These are phyloP conservation scores for Xylaria sp. DNA, from an alignment of 2,329 filamentous ascomycete genomes.

Conservation along the genomic window DNA sequence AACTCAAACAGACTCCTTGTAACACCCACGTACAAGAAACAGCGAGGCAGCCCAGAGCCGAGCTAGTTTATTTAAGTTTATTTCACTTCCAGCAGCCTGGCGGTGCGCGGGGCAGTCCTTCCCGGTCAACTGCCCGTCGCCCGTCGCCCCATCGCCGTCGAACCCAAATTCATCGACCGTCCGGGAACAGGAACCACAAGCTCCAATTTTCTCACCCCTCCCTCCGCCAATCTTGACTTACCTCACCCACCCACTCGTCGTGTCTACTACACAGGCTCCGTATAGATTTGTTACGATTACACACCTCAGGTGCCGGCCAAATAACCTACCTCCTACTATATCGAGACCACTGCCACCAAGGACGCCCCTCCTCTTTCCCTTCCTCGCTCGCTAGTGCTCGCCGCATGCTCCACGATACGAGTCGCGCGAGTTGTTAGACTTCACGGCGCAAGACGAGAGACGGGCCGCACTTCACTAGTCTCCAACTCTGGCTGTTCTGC, in stretches of 20 bases:
- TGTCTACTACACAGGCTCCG: not conserved
- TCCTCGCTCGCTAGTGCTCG: not conserved
- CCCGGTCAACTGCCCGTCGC: too few species aligned
- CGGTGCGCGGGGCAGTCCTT: too few species aligned
- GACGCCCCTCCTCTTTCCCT: not conserved
- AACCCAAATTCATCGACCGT: not conserved
- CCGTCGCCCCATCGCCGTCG: not conserved
- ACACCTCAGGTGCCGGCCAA: too few species aligned
- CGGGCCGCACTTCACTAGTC: conserved; percentile 1
- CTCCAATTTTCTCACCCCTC: conserved; percentile 31
- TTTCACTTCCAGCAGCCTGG: too few species aligned
- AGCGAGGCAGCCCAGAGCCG: too few species aligned
- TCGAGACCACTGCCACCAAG: not conserved
- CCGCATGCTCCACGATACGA: conserved; percentile 2
- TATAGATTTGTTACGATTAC: not conserved
- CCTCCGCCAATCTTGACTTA: conserved; percentile 2
- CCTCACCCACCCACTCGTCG: conserved; percentile 6
- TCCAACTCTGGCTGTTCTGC: not conserved
- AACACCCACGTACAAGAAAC: too few species aligned
- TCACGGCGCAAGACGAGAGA: conserved; percentile 8
- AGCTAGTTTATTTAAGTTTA: too few species aligned
- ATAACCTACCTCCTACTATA: too few species aligned
- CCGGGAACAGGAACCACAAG: conserved; percentile 18
- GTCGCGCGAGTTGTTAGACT: conserved; percentile 16
- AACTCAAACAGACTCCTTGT: too few species aligned